Conservation (phyloP, 345 rosid species). For the Hypericum perforatum region DNA sequence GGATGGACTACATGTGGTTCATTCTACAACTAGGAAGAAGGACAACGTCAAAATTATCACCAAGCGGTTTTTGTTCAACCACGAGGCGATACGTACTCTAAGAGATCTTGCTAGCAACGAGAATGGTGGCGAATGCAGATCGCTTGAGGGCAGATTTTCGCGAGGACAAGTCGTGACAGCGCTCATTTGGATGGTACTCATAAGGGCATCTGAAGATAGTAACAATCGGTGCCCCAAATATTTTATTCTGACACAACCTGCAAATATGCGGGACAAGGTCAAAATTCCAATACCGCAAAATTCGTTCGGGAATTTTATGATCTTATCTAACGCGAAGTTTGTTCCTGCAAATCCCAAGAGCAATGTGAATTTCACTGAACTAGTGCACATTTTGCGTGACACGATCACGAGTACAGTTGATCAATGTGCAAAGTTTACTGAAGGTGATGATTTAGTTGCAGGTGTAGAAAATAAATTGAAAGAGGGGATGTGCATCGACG, state of each 20-base stretch:
- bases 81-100: neutral
- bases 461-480: neutral
- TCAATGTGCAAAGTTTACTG: neutral
- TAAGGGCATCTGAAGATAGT: neutral
- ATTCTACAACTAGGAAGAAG: neutral
- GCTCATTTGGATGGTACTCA: neutral
- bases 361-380: neutral
- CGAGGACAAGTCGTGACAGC: neutral
- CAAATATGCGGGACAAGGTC: neutral
- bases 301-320: neutral
- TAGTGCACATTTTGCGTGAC: neutral
- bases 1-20: neutral
- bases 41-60: neutral
- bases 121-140: neutral
- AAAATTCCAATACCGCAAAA: neutral
- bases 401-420: neutral
- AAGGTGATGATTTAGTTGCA: neutral
- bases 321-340: neutral
- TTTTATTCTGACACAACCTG: neutral
- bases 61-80: neutral
- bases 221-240: neutral
- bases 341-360: neutral
- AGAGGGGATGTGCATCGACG: neutral
- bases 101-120: neutral
- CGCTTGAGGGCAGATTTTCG: neutral